These are phyloP conservation scores for Fistulifera solaris DNA, from an alignment of 108 stramenopile genomes.

Conservation along the genomic window DNA sequence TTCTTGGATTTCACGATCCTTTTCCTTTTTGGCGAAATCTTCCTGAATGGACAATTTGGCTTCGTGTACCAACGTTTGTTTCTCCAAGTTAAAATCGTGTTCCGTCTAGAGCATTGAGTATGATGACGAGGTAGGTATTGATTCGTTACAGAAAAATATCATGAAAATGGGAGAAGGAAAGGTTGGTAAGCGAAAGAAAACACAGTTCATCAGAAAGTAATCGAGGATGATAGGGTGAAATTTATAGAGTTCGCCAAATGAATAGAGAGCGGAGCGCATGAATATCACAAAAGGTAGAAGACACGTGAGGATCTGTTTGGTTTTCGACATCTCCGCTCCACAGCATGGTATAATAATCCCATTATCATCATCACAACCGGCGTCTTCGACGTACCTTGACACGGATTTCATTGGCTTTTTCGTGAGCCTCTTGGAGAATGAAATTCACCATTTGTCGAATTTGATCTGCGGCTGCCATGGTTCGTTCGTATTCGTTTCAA, in stretches of 20 bases:
- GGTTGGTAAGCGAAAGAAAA: not conserved
- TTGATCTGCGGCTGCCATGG: conserved; percentile 80
- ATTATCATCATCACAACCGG: no score
- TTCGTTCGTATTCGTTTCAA: not conserved
- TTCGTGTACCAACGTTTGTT: conserved; percentile 97
- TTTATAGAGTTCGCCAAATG: no score
- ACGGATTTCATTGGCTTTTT: conserved; percentile 99
- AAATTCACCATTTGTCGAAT: conserved; percentile 93
- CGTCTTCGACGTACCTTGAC: conserved; percentile 89
- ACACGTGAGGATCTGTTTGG: no score
- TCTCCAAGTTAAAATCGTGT: conserved; percentile 98
- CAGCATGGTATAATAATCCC: no score
- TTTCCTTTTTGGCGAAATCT: conserved; percentile 96
- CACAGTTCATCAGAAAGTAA: no score
- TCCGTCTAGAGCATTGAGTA: conserved; percentile 47
- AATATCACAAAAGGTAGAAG: no score
- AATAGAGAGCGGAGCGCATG: no score
- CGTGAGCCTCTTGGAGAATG: conserved; percentile 98
- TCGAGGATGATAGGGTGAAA: no score
- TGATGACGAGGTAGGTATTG: not conserved
- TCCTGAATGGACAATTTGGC: conserved; percentile 95
- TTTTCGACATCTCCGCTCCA: no score
- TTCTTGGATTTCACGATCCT: conserved; percentile 89
- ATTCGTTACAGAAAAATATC: not conserved
- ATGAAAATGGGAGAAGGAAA: not conserved